These are phyloP conservation scores for Didymella glomerata DNA, from an alignment of 2,329 filamentous ascomycete species.

Conservation along the genomic window DNA sequence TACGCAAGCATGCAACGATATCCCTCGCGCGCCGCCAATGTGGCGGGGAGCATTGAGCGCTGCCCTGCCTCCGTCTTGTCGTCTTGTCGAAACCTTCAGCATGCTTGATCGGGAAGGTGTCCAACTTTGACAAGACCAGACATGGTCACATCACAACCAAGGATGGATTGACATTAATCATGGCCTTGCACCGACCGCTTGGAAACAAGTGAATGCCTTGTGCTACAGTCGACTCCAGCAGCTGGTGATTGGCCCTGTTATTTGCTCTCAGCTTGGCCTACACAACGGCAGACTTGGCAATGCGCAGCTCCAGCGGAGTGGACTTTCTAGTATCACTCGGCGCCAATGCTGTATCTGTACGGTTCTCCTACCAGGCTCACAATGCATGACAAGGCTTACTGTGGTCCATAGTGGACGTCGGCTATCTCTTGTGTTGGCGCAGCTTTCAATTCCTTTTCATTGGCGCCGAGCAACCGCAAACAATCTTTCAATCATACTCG, in stretches of 20 bases:
- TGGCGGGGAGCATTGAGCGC: slow-evolving; percentile 1
- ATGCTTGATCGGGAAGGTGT: slow-evolving; percentile 32
- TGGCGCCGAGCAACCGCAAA: slow-evolving; percentile 24
- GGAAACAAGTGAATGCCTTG: neutral
- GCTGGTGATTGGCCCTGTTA: slow-evolving; percentile 9
- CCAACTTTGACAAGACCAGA: slow-evolving; percentile 11
- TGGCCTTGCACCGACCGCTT: slow-evolving; percentile 7
- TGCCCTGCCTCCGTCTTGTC: slow-evolving; percentile 19
- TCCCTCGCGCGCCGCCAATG: slow-evolving; percentile 7
- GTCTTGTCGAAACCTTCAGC: slow-evolving; percentile 10
- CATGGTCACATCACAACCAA: slow-evolving; percentile 1
- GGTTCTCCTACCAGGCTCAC: neutral
- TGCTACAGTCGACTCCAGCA: neutral
- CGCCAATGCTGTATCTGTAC: slow-evolving; percentile 25
- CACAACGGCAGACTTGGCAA: slow-evolving; percentile 18
- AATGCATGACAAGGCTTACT: slow-evolving; percentile 3
- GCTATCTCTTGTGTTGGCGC: slow-evolving; percentile 21
- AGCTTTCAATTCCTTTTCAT: neutral
- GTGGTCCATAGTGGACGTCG: neutral
- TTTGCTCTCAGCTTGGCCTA: slow-evolving; percentile 13
- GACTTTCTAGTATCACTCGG: slow-evolving; percentile 24
- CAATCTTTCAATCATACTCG: slow-evolving; percentile 2
- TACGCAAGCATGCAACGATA: neutral
- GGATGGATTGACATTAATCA: neutral
- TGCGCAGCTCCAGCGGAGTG: neutral